phyloP scores from a whole-genome alignment of 139 green algal genomes.

The Coelastrella sp. region DNA sequence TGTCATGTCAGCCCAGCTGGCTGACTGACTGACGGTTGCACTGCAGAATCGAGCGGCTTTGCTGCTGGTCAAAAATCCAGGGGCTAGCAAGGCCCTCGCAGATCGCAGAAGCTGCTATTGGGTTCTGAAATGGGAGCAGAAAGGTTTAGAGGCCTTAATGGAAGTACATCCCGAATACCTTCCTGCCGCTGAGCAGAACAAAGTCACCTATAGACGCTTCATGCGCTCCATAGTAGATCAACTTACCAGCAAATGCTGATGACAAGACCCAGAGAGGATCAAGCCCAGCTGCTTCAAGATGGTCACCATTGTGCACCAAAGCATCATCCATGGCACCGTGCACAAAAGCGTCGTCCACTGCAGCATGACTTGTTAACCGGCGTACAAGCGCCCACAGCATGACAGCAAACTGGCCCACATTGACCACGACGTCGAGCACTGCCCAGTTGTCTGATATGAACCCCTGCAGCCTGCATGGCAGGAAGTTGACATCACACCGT shows the following conservation, averaged over 20 bases:
- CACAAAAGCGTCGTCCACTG: not conserved
- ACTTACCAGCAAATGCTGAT: constrained; percentile 1
- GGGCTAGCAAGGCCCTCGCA: no score
- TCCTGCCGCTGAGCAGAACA: no score
- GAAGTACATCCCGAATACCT: no score
- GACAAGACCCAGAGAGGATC: not conserved
- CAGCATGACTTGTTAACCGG: not conserved
- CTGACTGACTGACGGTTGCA: no score
- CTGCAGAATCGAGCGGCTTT: no score
- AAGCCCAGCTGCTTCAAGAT: not conserved
- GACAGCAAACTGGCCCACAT: not conserved
- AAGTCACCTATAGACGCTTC: no score
- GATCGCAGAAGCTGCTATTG: no score
- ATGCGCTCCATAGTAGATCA: not conserved
- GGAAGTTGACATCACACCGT: not conserved
- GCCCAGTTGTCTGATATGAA: not conserved
- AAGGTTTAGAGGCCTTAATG: no score
- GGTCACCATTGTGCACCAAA: not conserved
- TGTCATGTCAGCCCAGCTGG: no score
- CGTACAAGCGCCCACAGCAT: not conserved
- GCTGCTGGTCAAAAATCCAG: no score
- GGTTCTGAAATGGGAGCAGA: no score
- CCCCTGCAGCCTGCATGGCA: not conserved
- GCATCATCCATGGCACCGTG: not conserved
- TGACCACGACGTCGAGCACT: constrained; percentile 3